Evolutionary conservation across 2,329 filamentous ascomycete species (phyloP).

Genomic region (Zelopaecilomyces penicillatus): DNA sequence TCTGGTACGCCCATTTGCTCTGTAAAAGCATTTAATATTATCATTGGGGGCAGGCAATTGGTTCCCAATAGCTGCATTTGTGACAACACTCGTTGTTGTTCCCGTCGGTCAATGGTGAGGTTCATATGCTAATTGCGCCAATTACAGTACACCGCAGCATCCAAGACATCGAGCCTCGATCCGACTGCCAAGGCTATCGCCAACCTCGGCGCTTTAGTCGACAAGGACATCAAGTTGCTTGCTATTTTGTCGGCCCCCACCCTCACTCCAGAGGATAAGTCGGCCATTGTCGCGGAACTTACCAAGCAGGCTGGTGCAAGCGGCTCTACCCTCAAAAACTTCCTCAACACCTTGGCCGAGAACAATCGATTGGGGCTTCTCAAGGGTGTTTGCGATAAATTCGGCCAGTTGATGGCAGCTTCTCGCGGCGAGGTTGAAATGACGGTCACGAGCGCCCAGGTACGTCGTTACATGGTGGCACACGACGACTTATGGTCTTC

Average conservation of each 20-base stretch:
- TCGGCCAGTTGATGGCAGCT: conserved; percentile 77
- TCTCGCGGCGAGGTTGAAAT: conserved; percentile 89
- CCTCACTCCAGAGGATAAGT: conserved; percentile 71
- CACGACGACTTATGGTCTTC: not conserved
- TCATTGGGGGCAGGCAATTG: too few relatives aligned
- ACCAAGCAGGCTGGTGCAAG: conserved; percentile 69
- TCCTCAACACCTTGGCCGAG: conserved; percentile 81
- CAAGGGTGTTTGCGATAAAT: conserved; percentile 78
- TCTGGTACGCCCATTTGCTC: conserved; percentile 61
- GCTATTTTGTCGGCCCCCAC: conserved; percentile 72
- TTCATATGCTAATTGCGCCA: conserved; percentile 19
- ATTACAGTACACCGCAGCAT: conserved; percentile 86
- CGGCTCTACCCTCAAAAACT: conserved; percentile 87
- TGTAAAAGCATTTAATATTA: too few relatives aligned
- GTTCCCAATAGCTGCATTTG: too few relatives aligned
- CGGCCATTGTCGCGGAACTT: conserved; percentile 76
- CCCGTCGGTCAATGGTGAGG: too few relatives aligned
- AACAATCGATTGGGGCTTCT: conserved; percentile 91
- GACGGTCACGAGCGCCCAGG: conserved; percentile 80
- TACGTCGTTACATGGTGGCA: conserved; percentile 35
- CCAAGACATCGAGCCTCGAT: conserved; percentile 81
- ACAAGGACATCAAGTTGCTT: conserved; percentile 75
- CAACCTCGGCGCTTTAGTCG: conserved; percentile 61
- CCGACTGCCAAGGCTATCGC: conserved; percentile 72
- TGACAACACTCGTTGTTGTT: too few relatives aligned